Percentiles rank a stretch among this genome's conserved stretches.
Conservation (phyloP, 352 stramenopile species). For the Saprolegnia parasitica region DNA sequence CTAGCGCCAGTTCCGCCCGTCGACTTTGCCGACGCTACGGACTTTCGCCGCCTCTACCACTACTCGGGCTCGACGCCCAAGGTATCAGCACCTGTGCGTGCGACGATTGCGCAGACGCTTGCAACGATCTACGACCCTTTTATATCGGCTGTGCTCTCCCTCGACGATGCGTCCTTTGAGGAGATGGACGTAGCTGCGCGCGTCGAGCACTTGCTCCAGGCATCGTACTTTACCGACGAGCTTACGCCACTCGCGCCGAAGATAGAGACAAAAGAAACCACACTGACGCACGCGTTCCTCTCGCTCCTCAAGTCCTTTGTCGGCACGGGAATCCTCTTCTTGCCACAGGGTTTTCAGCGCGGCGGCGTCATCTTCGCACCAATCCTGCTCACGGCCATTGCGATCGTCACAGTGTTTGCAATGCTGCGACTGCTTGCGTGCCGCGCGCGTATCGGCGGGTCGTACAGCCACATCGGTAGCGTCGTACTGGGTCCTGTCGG, state of each 20-base stretch:
- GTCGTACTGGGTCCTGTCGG: slow-evolving; percentile 64
- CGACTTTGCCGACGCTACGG: not conserved
- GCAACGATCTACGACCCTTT: slow-evolving; percentile 72
- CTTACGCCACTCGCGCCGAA: not conserved
- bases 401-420: slow-evolving; percentile 60
- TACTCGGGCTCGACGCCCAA: not conserved
- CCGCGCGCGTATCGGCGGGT: slow-evolving; percentile 58
- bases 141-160: slow-evolving; percentile 66
- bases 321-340: slow-evolving; percentile 70
- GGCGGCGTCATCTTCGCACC: slow-evolving; percentile 71
- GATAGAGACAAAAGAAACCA: slow-evolving; percentile 35
- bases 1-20: not conserved
- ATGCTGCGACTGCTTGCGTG: slow-evolving; percentile 76
- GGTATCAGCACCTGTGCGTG: not conserved
- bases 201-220: slow-evolving; percentile 56
- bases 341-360: slow-evolving; percentile 68
- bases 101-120: slow-evolving; percentile 56
- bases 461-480: slow-evolving; percentile 69
- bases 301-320: slow-evolving; percentile 81
- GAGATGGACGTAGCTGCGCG: slow-evolving; percentile 64
- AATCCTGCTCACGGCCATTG: slow-evolving; percentile 55
- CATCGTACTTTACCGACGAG: slow-evolving; percentile 32
- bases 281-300: slow-evolving; percentile 68
- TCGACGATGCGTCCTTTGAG: slow-evolving; percentile 75
- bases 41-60: not conserved